Base-by-base conservation (phyloP, 164 flowering plant genomes). In the Aristolochia fimbriata region DNA sequence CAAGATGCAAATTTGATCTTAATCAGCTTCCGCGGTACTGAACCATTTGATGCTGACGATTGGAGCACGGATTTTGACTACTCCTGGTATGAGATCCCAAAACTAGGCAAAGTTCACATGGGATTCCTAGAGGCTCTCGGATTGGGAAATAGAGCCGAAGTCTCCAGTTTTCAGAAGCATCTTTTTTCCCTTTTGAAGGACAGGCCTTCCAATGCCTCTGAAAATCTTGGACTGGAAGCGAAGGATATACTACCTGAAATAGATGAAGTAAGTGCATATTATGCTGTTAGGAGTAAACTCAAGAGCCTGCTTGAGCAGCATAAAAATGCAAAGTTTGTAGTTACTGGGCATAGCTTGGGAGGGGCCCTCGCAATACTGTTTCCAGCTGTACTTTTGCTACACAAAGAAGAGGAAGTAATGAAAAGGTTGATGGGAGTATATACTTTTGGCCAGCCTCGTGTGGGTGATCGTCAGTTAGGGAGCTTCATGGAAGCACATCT, bases 341-440 rank as follows among this genome's bases (percentile, higher is more conserved):
- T 88, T 51, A 88, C 98, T 0, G 98, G 98, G 1, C 98, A 91
- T 66, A 88, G 98, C 78, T 70, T 88, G 58, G 96, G 98, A 6
- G 98, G 82, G 27, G 92, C 96, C 12, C 61, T 91, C 37, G 96
- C 96, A 0, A 75, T 87, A 63, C 61, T 91, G 62, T 85, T 85
- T 45, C 80, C 73, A 4, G 64, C 74, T 2, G 66, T 83, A 22
- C 71, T 92, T 24, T 65, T 67, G 16, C 46, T 79, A 11, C 95
- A 87, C 51, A 83, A 74, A 46, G 95, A 91, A 74, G 55, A 43
- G 10, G 53, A 27, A 68, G 19, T 92, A 72, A 41, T 92, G 80
- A 65, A 79, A n/a, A 78, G 74, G 52, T 55, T 92, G 64, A 83
- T 84, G 24, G 92, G 88, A 14, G 82, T 87, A 6, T 91, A 85